Percentiles rank a stretch among this genome's conserved stretches.
Evolutionary conservation across 176 grass and related monocot species (phyloP).

Genomic region (Aegilops umbellulata): DNA sequence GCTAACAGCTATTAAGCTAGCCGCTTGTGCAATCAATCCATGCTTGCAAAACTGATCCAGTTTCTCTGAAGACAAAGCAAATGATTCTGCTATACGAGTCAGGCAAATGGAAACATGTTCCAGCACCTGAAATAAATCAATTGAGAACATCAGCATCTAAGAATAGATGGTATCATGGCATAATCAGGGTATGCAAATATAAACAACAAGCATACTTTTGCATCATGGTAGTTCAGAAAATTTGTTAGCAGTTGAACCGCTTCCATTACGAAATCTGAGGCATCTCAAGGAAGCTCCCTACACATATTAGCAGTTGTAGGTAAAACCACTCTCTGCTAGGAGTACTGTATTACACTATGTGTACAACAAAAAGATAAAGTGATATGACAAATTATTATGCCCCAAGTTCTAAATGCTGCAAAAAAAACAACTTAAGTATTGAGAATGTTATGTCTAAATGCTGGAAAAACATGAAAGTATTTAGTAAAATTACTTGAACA

Average conservation of each 20-base stretch:
- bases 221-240: slow-evolving; percentile 82
- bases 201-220: slow-evolving; percentile 54
- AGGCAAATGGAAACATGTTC: slow-evolving; percentile 85
- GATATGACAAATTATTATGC: no score
- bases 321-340: slow-evolving; percentile 55
- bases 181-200: slow-evolving; percentile 13
- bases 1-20: slow-evolving; percentile 52
- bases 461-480: no score
- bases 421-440: no score
- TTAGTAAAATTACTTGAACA: no score
- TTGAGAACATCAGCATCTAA: background rate
- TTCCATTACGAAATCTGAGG: slow-evolving; percentile 89
- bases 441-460: no score
- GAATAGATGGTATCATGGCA: no score
- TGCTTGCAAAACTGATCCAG: slow-evolving; percentile 79
- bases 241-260: slow-evolving; percentile 79
- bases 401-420: no score
- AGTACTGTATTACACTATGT: no score
- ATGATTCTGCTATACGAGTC: slow-evolving; percentile 74
- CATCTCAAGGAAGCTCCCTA: slow-evolving; percentile 84
- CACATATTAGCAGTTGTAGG: slow-evolving; percentile 89
- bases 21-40: slow-evolving; percentile 76
- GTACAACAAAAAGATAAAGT: no score
- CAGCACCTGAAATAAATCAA: slow-evolving; percentile 50
- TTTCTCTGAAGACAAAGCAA: slow-evolving; percentile 70